A percentile compares a stretch with the other conserved stretches of the same genome.
Conservation (phyloP, 768 basidiomycete species). For the Tylopilus intermedius region DNA sequence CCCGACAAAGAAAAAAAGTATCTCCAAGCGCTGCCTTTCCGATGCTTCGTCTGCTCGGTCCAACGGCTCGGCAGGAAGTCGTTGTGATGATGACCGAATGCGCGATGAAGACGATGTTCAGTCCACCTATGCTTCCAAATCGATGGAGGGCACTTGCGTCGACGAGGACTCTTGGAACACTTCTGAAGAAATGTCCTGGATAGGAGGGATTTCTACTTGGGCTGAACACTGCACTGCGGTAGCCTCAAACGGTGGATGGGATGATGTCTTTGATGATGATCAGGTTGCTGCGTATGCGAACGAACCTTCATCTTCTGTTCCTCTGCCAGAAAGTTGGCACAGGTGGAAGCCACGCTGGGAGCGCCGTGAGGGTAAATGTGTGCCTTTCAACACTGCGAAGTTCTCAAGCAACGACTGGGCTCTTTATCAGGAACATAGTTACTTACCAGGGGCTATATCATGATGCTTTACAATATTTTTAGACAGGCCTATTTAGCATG, state of each 20-base stretch:
- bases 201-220: background rate
- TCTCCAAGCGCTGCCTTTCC: conserved; percentile 44
- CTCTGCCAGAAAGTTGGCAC: background rate
- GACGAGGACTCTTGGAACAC: background rate
- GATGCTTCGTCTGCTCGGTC: too few relatives aligned
- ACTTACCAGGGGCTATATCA: background rate
- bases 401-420: background rate
- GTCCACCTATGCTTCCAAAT: too few relatives aligned
- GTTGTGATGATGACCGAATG: too few relatives aligned
- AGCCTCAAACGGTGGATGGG: background rate
- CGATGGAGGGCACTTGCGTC: background rate
- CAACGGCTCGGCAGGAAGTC: too few relatives aligned
- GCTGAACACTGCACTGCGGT: background rate
- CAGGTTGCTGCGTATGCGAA: background rate
- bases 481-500: too few relatives aligned
- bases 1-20: conserved; percentile 71
- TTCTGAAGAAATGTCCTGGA: background rate
- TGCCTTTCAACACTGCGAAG: background rate
- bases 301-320: background rate
- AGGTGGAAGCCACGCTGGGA: background rate
- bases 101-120: too few relatives aligned
- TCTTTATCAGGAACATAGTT: background rate
- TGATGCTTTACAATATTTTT: too few relatives aligned
- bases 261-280: background rate
- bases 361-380: background rate